These are phyloP conservation scores for Suhomyces choctaworum DNA, from an alignment of 1,139 yeast species.

Conservation along the genomic window DNA sequence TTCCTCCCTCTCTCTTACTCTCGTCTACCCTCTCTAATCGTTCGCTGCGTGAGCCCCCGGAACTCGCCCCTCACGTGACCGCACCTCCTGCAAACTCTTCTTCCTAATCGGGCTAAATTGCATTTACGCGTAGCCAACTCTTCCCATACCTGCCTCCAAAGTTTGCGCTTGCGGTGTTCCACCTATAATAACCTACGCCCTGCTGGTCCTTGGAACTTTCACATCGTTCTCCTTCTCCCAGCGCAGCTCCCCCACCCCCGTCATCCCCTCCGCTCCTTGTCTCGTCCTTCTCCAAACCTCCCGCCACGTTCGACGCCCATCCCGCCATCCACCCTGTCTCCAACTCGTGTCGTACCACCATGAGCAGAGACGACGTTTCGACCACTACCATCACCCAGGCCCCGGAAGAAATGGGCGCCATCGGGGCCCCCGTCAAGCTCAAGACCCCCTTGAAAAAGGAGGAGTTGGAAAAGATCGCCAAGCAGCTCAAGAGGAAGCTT, in stretches of 20 bases:
- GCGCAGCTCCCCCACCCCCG: too few relatives aligned
- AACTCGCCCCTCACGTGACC: constrained; percentile 3
- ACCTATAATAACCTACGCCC: constrained; percentile 1
- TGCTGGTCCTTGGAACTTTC: too few relatives aligned
- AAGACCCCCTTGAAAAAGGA: constrained; percentile 47
- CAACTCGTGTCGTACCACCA: background rate
- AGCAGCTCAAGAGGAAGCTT: constrained; percentile 45
- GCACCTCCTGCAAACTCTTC: constrained; percentile 8
- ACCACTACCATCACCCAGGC: constrained; percentile 11
- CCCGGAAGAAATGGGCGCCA: constrained; percentile 6
- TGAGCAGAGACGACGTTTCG: constrained; percentile 11
- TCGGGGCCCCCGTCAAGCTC: constrained; percentile 20
- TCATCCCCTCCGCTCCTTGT: too few relatives aligned
- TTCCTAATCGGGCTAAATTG: constrained; percentile 13
- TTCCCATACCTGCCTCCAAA: constrained; percentile 2
- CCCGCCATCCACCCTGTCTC: background rate
- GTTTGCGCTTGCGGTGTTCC: constrained; percentile 9
- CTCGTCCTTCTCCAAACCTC: background rate
- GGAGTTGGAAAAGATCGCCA: constrained; percentile 49
- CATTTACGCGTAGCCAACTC: constrained; percentile 9
- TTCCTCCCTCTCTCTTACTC: too few relatives aligned
- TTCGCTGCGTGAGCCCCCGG: too few relatives aligned
- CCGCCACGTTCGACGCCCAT: background rate
- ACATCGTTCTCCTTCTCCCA: too few relatives aligned
- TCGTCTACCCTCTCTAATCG: too few relatives aligned